Evolutionary conservation across 2,329 filamentous ascomycete genomes (phyloP).

Genomic region (Gyromitra esculenta): DNA sequence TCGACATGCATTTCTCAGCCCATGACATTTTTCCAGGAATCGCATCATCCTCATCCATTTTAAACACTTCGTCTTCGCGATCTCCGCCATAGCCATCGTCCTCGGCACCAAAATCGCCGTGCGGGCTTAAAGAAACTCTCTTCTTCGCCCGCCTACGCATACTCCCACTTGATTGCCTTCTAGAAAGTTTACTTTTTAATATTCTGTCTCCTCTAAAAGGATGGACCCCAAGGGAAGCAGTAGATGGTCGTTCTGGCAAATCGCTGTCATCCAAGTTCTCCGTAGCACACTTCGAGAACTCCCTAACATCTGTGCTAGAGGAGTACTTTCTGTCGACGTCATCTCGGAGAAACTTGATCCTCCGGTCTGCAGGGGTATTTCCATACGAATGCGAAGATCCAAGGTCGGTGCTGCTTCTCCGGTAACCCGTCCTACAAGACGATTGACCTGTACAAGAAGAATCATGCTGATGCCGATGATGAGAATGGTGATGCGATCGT

Average conservation of each 20-base stretch:
- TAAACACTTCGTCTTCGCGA: slow-evolving; percentile 73
- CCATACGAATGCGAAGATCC: slow-evolving; percentile 32
- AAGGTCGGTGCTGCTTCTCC: slow-evolving; percentile 56
- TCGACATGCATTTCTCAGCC: slow-evolving; percentile 53
- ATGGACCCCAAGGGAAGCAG: slow-evolving; percentile 24
- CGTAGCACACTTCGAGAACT: slow-evolving; percentile 35
- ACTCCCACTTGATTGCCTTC: slow-evolving; percentile 73
- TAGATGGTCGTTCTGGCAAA: slow-evolving; percentile 39
- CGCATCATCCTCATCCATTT: slow-evolving; percentile 69
- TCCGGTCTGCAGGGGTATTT: slow-evolving; percentile 44
- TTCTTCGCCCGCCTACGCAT: slow-evolving; percentile 63
- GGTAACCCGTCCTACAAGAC: slow-evolving; percentile 35
- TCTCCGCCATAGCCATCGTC: slow-evolving; percentile 72
- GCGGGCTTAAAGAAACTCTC: slow-evolving; percentile 36
- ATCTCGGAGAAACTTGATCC: slow-evolving; percentile 44
- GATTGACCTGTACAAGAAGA: slow-evolving; percentile 60
- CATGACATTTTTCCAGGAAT: slow-evolving; percentile 52
- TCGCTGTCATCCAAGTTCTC: background rate
- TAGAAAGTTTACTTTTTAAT: slow-evolving; percentile 59
- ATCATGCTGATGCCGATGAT: slow-evolving; percentile 63
- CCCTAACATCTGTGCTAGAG: slow-evolving; percentile 48
- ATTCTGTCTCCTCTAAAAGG: slow-evolving; percentile 28
- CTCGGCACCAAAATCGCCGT: slow-evolving; percentile 60
- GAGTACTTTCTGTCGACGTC: slow-evolving; percentile 48
- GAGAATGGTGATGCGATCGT: slow-evolving; percentile 48